Percentiles rank a stretch among this genome's conserved stretches.
These are phyloP conservation scores for Stipa capillata DNA, from an alignment of 176 grass and related monocot species.

Conservation along the genomic window DNA sequence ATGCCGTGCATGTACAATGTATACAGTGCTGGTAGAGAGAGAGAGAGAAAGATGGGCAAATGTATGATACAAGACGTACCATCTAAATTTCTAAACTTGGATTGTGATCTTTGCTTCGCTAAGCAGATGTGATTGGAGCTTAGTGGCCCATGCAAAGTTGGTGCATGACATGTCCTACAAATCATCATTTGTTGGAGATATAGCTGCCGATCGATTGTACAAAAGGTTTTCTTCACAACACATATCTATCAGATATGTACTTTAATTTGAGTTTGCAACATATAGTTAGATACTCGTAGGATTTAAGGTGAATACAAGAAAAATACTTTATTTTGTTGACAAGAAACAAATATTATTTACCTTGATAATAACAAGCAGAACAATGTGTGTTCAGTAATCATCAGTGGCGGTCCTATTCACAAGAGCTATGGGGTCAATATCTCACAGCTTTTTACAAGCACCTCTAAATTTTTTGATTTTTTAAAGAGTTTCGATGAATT, in stretches of 20 bases:
- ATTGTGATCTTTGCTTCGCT: conserved; percentile 3
- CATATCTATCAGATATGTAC: background rate
- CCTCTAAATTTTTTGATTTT: too few species aligned
- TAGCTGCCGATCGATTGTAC: background rate
- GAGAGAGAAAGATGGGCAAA: conserved; percentile 1
- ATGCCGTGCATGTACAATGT: background rate
- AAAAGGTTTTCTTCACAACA: background rate
- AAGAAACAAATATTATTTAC: background rate
- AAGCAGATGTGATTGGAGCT: conserved; percentile 9
- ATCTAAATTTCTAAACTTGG: background rate
- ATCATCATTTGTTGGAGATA: background rate
- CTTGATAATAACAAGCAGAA: too few species aligned
- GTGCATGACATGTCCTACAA: background rate
- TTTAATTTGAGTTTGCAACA: background rate
- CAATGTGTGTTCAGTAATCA: too few species aligned
- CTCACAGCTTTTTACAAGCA: too few species aligned
- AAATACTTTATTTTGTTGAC: background rate
- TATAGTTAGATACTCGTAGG: background rate
- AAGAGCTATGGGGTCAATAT: too few species aligned
- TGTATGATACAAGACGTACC: background rate
- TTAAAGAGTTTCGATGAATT: too few species aligned
- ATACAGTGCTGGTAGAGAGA: too few species aligned
- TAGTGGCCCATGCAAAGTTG: conserved; percentile 21
- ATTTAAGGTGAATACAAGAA: background rate
- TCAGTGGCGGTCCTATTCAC: too few species aligned